Conservation (phyloP, 306 rosid genomes). For the Sicyos edulis region DNA sequence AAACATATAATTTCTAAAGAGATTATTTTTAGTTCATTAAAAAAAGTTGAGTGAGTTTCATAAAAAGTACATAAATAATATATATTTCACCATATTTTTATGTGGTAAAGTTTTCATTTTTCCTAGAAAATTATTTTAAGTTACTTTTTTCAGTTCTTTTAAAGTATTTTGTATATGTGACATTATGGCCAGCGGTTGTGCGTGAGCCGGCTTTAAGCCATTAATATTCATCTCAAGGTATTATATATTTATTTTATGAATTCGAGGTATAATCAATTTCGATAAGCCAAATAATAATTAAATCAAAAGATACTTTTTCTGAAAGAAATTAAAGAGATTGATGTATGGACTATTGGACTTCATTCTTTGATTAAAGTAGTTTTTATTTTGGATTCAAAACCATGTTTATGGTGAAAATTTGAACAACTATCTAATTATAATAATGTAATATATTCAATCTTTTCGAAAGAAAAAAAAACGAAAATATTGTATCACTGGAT, state of each 20-base stretch:
- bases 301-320: background rate
- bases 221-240: constrained; percentile 6
- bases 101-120: background rate
- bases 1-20: background rate
- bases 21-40: background rate
- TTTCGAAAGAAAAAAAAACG: no score
- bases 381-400: no score
- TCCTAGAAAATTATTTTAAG: background rate
- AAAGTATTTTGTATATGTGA: background rate
- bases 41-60: background rate
- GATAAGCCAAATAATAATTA: constrained; percentile 4
- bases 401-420: no score
- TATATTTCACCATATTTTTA: background rate
- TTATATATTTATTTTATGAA: background rate
- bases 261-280: constrained; percentile 12
- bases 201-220: background rate
- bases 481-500: no score
- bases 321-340: background rate
- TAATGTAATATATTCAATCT: no score
- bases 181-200: background rate
- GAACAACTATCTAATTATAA: no score
- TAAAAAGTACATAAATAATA: background rate
- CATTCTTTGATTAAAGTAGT: no score
- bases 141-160: background rate
- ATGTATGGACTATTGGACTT: no score